Base-by-base conservation (phyloP, 352 stramenopile species). In the Nothophytophthora sp. region DNA sequence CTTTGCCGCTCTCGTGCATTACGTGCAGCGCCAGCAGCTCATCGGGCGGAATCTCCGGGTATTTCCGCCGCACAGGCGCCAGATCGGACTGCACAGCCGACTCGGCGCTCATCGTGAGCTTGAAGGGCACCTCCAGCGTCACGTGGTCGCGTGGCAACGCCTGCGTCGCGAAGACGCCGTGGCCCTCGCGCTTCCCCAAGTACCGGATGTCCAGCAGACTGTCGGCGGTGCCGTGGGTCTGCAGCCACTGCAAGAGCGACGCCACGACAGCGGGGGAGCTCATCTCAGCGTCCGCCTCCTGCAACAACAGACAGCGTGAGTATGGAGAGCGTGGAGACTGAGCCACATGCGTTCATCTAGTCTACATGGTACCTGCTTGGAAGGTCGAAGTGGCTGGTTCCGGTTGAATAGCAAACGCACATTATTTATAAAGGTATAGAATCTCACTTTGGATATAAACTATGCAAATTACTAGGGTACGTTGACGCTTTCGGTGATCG, bases 1-100 rank as follows among this genome's bases (percentile, higher is more conserved):
- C 61, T 49, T 84, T 87, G 48, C 52, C 72, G 13, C 71, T 61
- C 20, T 87, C 76, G 43, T 83, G 61, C 73, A 87, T 82, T 15
- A 87, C 54, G 38, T 83, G 73, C 43, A 87, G 38, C 30, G 76
- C 76, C 37, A 87, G 47, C 34, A 87, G 48, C 40, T 87, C 76
- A 22, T 82, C 73, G n/a, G 55, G 41, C 22, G 68, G 60, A 23
- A 82, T 60, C 20, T 80, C 63, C 13, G 50, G 50, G 24, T 86
- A 68, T 37, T 63, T 63, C 12, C 64, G 45, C 10, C 82, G 39
- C 35, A 87, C 43, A 0, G 54, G 44, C 5, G 56, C 43, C 36
- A 87, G 38, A 32, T 85, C 73, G 22, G 76, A 79, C 48, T 58
- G 35, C n/a, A 37, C 47, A 2, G 67, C 73, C 16, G 73, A 79